Percentiles rank a stretch among this genome's conserved stretches.
Evolutionary conservation across 129 eudicot species (phyloP).

Genomic region (sunflower (Helianthus annuus)): HanXRQr2.0-SUNRISE NC_035442.2:98565-99064

Average conservation of each 20-base stretch:
- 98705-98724: conserved; percentile 75
- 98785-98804: conserved; percentile 47
- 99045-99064: conserved; percentile 65
- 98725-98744: conserved; percentile 86
- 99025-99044: conserved; percentile 55
- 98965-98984: conserved; percentile 45
- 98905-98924: conserved; percentile 52
- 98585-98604: neutral
- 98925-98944: conserved; percentile 54
- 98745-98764: conserved; percentile 65
- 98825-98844: conserved; percentile 50
- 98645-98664: neutral
- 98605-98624: neutral
- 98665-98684: neutral
- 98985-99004: conserved; percentile 75
- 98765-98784: conserved; percentile 74
- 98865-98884: conserved; percentile 50
- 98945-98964: conserved; percentile 43
- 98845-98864: conserved; percentile 45
- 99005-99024: conserved; percentile 58
- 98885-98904: conserved; percentile 44
- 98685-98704: conserved; percentile 40
- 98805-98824: conserved; percentile 60
- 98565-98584: neutral
- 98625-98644: conserved; percentile 5